Evolutionary conservation across 2,329 filamentous ascomycete genomes (phyloP), one percentile per base, ranked within the genome.

Genomic region (Albophoma yamanashiensis): DNA sequence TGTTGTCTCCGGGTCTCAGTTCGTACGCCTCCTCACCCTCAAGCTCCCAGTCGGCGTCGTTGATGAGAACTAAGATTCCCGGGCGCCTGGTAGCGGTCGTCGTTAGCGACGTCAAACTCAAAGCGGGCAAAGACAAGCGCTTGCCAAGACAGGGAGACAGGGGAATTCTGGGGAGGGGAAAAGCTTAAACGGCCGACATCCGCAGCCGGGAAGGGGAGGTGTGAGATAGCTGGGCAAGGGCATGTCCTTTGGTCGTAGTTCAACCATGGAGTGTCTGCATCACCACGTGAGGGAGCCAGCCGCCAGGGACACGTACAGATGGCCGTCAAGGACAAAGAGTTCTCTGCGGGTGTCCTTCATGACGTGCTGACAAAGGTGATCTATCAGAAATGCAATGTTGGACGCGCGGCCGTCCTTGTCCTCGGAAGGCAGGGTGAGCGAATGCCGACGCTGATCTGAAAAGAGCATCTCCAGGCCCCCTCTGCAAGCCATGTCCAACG

Each of bases 31-130:
- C 92, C 75, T 97, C 93, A 22, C 92, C 94, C 75, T 97, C 94
- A 15, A 99, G 83, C 74, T 97, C 94, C 94, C 94, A 99, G 73
- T 99, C 94, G 34, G 92, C 91, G 68, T 99, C 94, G 71, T 99
- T 99, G 74, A 99, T 96, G 60, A 99, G 81, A 36, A 97, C 93
- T 52, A 99, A 83, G 72, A 99, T 96, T 3, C 94, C 94, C 6
- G 94, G 94, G 58, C 94, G 92, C 62, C 93, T 97, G 66, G 62
- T 65, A 68, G 58, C 70, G 67, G 31, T 55, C 62, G 31, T 58
- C 53, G 66, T 67, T 62, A 71, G 71, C 65, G 57, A n/a, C 59
- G 55, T 57, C 6, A 9, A 25, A 20, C 20, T 11, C 31, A 15
- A 55, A 22, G 5, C 15, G 20, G 17, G 17, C 20, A 53, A 52